Conservation (phyloP, 352 stramenopile genomes). For the Phytophthora foliorum region DNA sequence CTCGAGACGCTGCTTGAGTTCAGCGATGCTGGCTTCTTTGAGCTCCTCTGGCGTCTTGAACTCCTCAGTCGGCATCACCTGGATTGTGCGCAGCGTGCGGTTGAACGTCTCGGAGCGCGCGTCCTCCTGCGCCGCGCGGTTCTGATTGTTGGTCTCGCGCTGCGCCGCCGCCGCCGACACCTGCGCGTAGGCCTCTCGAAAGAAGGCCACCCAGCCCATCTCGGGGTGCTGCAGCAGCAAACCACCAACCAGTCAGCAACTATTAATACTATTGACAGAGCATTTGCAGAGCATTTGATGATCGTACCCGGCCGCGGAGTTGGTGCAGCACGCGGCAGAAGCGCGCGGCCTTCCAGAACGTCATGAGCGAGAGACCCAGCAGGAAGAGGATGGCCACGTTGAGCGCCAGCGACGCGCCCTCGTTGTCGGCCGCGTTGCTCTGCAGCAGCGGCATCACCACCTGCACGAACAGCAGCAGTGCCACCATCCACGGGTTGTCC, state of each 20-base stretch:
- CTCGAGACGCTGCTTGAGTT: conserved; percentile 81
- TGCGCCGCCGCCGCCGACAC: conserved; percentile 46
- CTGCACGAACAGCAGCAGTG: conserved; percentile 80
- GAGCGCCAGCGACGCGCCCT: conserved; percentile 60
- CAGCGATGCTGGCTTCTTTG: conserved; percentile 56
- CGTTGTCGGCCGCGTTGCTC: conserved; percentile 65
- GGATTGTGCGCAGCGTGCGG: conserved; percentile 78
- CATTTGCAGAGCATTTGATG: no score
- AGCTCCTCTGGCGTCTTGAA: conserved; percentile 75
- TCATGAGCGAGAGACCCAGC: conserved; percentile 63
- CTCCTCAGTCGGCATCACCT: conserved; percentile 86
- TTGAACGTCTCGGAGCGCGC: conserved; percentile 72
- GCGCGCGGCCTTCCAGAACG: conserved; percentile 61
- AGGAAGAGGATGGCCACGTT: conserved; percentile 68
- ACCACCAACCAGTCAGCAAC: neutral
- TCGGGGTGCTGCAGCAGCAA: conserved; percentile 46
- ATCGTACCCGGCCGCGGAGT: conserved; percentile 45
- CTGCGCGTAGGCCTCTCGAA: conserved; percentile 64
- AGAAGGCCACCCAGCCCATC: conserved; percentile 65
- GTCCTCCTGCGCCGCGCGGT: conserved; percentile 42
- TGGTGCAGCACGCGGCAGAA: conserved; percentile 67
- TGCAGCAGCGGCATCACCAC: conserved; percentile 81
- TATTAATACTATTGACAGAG: neutral
- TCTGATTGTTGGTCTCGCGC: conserved; percentile 47
- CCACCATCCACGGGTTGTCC: conserved; percentile 86